A percentile compares a stretch with the other conserved stretches of the same genome.
These are phyloP conservation scores for Abortiporus biennis DNA, from an alignment of 1,284 basidiomycete species.

Conservation along the genomic window DNA sequence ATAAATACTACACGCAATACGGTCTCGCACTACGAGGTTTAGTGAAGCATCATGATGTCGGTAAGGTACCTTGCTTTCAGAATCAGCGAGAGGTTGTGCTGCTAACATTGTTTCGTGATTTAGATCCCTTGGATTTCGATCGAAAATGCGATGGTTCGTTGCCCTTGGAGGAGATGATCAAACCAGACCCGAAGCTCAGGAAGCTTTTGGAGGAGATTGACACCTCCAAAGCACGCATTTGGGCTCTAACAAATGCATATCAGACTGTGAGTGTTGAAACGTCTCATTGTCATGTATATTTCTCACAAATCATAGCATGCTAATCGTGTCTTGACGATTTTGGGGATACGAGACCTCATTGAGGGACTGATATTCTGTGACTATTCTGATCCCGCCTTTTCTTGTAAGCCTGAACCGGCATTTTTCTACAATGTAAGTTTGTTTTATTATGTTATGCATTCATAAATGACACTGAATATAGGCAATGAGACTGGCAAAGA, in stretches of 20 bases:
- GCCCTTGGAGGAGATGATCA: constrained; percentile 77
- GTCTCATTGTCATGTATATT: constrained; percentile 3
- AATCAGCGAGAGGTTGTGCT: background rate
- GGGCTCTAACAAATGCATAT: constrained; percentile 82
- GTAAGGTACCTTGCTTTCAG: constrained; percentile 31
- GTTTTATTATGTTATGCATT: background rate
- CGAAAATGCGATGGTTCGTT: constrained; percentile 78
- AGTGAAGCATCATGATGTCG: constrained; percentile 72
- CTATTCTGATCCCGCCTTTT: constrained; percentile 64
- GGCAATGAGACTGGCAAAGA: constrained; percentile 57
- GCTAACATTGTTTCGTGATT: background rate
- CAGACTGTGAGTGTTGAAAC: constrained; percentile 48
- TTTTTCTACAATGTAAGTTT: constrained; percentile 55
- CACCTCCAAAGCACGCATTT: constrained; percentile 69
- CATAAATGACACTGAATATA: constrained; percentile 21
- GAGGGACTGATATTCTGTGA: constrained; percentile 83
- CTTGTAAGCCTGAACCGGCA: constrained; percentile 77
- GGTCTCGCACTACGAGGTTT: constrained; percentile 85
- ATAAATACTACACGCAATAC: constrained; percentile 73
- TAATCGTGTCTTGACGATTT: constrained; percentile 69
- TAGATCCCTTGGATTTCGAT: constrained; percentile 87
- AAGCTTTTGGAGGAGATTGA: constrained; percentile 77
- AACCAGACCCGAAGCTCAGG: constrained; percentile 56
- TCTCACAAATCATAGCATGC: constrained; percentile 56
- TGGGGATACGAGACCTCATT: constrained; percentile 69